Evolutionary conservation across 306 rosid genomes (phyloP), one percentile per base, ranked within the genome.

Genomic region (Vachellia pachyceras): DNA sequence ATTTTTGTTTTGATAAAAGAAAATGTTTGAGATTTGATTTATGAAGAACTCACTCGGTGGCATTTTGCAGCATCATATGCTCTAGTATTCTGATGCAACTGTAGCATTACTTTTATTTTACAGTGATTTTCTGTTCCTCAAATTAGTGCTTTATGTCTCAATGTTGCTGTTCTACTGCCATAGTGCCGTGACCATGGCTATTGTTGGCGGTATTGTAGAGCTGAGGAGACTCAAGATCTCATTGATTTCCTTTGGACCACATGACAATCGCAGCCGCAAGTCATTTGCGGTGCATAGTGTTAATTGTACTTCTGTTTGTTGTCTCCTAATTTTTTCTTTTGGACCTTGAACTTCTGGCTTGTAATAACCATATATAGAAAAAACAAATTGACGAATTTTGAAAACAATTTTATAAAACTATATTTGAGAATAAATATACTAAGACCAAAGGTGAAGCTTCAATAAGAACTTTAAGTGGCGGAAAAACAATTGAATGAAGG

Each of bases 1-100:
- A 23, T 52, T 13, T 70, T 8, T 82, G 46, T 71, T 82, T 29
- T 66, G 75, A 64, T 80, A 65, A 63, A 75, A 82, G 82, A 8
- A 82, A 55, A 44, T 55, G 70, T 20, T 65, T 61, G 35, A 61
- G 82, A 63, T 75, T 49, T 69, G 65, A 50, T 57, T 58, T 71
- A 71, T 79, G 76, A 75, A 50, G 78, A 75, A 17, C 20, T 72
- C 46, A 64, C 52, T 49, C 39, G 57, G 65, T 82, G 80, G 65
- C 60, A 42, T 50, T 79, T 79, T 79, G 72, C 40, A 78, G 22
- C 54, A 33, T 78, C 47, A 46, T 40, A 54, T 40, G 15, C 66
- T 65, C 12, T n/a, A 45, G 69, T 12, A 69, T 47, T 76, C 58
- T 76, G 33, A 37, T 82, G 72, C 67, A 20, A 22, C 42, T 37